Evolutionary conservation across 2,329 filamentous ascomycete genomes (phyloP), one percentile per base, ranked within the genome.

Genomic region (Verticillium klebahnii): DNA sequence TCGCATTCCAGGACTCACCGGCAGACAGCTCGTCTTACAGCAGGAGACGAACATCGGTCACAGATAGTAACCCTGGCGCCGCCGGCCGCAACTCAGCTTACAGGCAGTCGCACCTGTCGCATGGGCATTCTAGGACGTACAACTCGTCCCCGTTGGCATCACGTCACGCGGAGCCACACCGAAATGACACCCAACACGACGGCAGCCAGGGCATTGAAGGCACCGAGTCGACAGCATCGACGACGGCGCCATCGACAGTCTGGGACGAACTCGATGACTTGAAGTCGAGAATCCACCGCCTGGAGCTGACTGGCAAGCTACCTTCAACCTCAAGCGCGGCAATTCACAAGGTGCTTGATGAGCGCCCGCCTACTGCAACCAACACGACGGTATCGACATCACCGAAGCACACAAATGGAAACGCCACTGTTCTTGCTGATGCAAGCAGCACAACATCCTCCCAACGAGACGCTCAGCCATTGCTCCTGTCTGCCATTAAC

Each of bases 231-330:
- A 94, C 90, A 0, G 83, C 90, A 37, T 98, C 95, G 0, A 95
- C 92, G 0, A 93, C 89, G 1, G 92, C 92, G 1, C 92, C 93
- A 14, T 96, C 93, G 2, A 97, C 93, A 0, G 92, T 99, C 2
- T 99, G 95, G 95, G 95, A 98, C 72, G 95, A 99, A 75, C 78
- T 99, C 32, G 95, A 98, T 69, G 95, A 98, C 66, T 79, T 99
- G 56, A 98, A 98, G 74, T 95, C 92, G 50, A 87, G 95, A 34
- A 97, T 99, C 68, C 89, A 92, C 68, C 91, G 92, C 63, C 84
- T 99, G 11, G 95, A 98, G 74, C 77, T 96, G 67, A 96, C 92
- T 2, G 93, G 93, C 62, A 97, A 96, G 75, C 79, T 95, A 37
- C 93, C 93, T 0, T 80, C 91, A 0, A 93, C 91, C 2, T 94